These are phyloP conservation scores for Durio zibethinus DNA, from an alignment of 345 rosid genomes.

Conservation along the genomic window DNA sequence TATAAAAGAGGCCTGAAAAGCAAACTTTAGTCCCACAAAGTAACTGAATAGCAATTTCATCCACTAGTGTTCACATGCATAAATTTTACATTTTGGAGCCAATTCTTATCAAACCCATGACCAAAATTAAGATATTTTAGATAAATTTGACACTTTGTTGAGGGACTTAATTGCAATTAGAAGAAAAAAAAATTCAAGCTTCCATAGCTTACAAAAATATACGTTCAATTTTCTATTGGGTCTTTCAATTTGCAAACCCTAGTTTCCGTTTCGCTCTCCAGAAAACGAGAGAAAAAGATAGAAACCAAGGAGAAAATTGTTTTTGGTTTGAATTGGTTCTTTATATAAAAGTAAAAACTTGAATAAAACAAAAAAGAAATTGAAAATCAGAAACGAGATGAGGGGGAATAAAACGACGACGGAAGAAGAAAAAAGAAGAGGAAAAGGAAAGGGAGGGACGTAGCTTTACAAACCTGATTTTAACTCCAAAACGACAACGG, in stretches of 20 bases:
- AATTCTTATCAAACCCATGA: neutral
- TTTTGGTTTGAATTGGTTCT: neutral
- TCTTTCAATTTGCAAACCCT: conserved; percentile 7
- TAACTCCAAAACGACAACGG: conserved; percentile 59
- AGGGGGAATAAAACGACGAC: conserved; percentile 54
- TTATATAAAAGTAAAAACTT: neutral
- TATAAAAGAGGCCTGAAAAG: neutral
- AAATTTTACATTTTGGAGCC: conserved; percentile 1
- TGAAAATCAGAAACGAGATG: conserved; percentile 10
- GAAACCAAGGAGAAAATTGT: conserved; percentile 2
- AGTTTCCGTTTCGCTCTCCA: conserved; percentile 3
- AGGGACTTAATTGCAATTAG: neutral
- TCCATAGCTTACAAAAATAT: neutral
- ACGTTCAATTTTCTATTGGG: neutral
- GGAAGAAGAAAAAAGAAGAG: conserved; percentile 24
- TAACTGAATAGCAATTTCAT: conserved; percentile 1
- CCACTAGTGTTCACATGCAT: neutral
- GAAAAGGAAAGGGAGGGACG: conserved; percentile 9
- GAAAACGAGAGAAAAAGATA: conserved; percentile 13
- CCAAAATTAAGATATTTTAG: neutral
- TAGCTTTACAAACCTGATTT: neutral
- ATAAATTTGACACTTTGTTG: neutral
- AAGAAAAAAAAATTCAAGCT: neutral
- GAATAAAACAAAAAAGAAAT: neutral
- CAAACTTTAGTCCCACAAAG: conserved; percentile 7